Base-by-base conservation (phyloP, 305 asterid species). In the Salvia sclarea region DNA sequence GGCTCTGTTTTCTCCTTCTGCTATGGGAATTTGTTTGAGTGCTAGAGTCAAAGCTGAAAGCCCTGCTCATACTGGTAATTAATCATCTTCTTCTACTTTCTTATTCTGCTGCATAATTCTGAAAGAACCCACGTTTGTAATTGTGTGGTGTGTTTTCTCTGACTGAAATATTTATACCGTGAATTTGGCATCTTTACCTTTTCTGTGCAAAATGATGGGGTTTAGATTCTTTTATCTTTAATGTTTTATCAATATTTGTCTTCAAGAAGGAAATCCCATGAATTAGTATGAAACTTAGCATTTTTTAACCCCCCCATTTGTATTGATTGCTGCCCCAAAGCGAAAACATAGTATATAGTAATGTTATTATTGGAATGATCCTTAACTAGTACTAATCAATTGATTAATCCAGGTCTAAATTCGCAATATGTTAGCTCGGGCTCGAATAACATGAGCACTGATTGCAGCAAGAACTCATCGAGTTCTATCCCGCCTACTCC, bases 11-110 rank as follows among this genome's bases (percentile, higher is more conserved):
- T 43, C 64, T 38, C 43, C 20, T 38, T 70, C 70, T 60, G 72
- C 76, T 49, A 90, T 90, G 97, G 97, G 97, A 64, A 68, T 81
- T 76, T 90, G 97, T 76, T 81, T 81, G 59, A 90, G 97, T 82
- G 70, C 96, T 54, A 77, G 82, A 78, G 76, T 89, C 82, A 86
- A 86, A 72, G 86, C 86, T 72, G 90, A 86, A 57, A 83, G 78
- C 78, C 85, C 89, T 22, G 35, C 75, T 80, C 78, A 72, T 54
- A 66, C 82, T 55, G 92, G 97, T 90, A 70, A 66, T 5, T 24
- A 52, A 7, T 45, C 2, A 12, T 8, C 53, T 2, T 30, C 14
- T 69, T 28, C 20, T 48, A 37, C 30, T 68, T 65, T 22, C 31
- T n/a, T 43, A 8, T 40, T 47, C 33, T 49, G 35, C 43, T 62